A percentile compares a stretch with the other conserved stretches of the same genome.
These are phyloP conservation scores for Glycine tomentella DNA, from an alignment of 306 rosid genomes.

Conservation along the genomic window DNA sequence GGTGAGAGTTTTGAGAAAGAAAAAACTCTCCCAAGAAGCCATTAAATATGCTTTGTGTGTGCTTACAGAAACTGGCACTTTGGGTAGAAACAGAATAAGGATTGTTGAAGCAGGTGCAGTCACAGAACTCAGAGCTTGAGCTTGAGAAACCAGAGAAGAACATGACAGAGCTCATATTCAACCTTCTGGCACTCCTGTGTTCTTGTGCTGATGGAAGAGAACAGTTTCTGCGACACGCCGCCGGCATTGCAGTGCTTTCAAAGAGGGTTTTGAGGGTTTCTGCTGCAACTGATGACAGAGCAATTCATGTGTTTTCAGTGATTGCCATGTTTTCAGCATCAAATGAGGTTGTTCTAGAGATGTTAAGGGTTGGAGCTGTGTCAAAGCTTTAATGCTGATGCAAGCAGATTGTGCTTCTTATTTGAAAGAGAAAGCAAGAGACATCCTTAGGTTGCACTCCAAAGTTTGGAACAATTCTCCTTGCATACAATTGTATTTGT, in stretches of 20 bases:
- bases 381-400: slow-evolving; percentile 88
- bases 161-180: slow-evolving; percentile 62
- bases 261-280: slow-evolving; percentile 82
- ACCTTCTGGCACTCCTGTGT: slow-evolving; percentile 65
- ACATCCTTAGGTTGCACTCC: slow-evolving; percentile 69
- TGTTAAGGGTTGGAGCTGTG: slow-evolving; percentile 82
- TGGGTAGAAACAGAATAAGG: slow-evolving; percentile 66
- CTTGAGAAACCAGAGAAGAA: slow-evolving; percentile 58
- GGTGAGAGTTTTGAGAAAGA: slow-evolving; percentile 42
- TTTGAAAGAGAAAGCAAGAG: slow-evolving; percentile 73
- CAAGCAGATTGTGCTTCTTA: slow-evolving; percentile 67
- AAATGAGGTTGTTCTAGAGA: slow-evolving; percentile 61
- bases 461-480: slow-evolving; percentile 75
- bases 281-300: slow-evolving; percentile 59
- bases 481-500: too few species aligned
- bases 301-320: slow-evolving; percentile 55
- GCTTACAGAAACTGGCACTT: slow-evolving; percentile 50
- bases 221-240: slow-evolving; percentile 61
- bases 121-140: slow-evolving; percentile 59
- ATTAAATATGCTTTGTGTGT: slow-evolving; percentile 59
- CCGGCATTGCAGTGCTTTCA: slow-evolving; percentile 68
- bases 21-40: slow-evolving; percentile 48
- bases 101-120: slow-evolving; percentile 71
- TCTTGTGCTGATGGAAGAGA: slow-evolving; percentile 77
- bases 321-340: slow-evolving; percentile 60